These are phyloP conservation scores for Chlamydomonas applanata DNA, from an alignment of 139 green algal genomes.

Conservation along the genomic window DNA sequence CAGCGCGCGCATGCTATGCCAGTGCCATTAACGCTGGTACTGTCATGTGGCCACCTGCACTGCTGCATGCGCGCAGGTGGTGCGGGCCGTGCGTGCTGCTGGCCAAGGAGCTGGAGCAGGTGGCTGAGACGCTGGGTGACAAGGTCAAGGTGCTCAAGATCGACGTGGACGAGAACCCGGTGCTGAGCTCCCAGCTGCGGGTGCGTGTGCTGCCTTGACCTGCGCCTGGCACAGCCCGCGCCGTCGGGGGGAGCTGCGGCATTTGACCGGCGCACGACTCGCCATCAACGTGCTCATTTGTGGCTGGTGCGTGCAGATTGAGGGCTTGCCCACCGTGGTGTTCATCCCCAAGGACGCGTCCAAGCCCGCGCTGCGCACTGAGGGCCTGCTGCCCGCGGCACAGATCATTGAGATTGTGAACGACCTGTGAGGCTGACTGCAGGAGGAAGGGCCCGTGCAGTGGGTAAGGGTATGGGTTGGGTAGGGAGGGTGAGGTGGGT, in stretches of 20 bases:
- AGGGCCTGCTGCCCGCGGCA: conserved; percentile 82
- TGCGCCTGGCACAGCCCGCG: neutral
- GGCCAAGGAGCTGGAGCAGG: conserved; percentile 72
- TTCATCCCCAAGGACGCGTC: conserved; percentile 81
- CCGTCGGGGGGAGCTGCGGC: no score
- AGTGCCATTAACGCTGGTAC: no score
- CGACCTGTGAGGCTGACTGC: conserved; percentile 21
- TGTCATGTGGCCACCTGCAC: no score
- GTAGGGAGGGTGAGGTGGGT: neutral
- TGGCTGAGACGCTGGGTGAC: conserved; percentile 54
- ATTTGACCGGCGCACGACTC: no score
- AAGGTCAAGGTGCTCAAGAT: conserved; percentile 86
- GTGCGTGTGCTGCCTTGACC: neutral
- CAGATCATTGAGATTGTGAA: conserved; percentile 82
- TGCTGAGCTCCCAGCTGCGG: conserved; percentile 46
- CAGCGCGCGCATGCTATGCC: no score
- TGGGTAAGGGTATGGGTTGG: neutral
- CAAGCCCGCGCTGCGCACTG: conserved; percentile 89
- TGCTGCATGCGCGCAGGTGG: conserved; percentile 47
- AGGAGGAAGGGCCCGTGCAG: neutral
- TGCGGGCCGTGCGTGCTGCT: conserved; percentile 80
- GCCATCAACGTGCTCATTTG: no score
- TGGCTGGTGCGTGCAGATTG: no score
- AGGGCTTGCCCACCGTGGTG: conserved; percentile 92
- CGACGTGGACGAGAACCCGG: conserved; percentile 90